phyloP scores from a whole-genome alignment of 768 basidiomycete species.

The Austroboletus festivus region DNA sequence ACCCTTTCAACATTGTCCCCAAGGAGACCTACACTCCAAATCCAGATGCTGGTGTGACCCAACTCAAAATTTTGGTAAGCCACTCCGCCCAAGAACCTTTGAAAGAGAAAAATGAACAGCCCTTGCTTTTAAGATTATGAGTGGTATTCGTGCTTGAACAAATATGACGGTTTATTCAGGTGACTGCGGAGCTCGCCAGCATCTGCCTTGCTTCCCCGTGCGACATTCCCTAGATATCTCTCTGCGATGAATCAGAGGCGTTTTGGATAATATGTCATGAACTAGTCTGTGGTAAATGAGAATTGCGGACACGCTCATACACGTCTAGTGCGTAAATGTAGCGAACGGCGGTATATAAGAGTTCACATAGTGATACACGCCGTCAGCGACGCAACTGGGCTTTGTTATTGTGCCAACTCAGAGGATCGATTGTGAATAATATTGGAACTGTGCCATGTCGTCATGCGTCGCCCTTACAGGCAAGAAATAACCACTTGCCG shows the following conservation, averaged over 20 bases:
- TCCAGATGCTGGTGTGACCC: conserved; percentile 74
- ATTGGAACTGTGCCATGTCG: conserved; percentile 75
- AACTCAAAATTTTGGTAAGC: conserved; percentile 64
- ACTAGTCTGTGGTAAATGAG: conserved; percentile 1
- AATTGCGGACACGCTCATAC: conserved; percentile 4
- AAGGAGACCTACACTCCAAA: conserved; percentile 50
- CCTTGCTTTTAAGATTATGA: conserved; percentile 54
- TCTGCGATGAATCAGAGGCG: background rate
- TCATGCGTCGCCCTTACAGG: background rate
- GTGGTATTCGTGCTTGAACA: conserved; percentile 86
- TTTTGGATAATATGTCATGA: background rate
- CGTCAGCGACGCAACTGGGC: background rate
- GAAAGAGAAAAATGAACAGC: conserved; percentile 4
- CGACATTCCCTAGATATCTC: background rate
- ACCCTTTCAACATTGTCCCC: conserved; percentile 74
- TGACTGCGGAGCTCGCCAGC: conserved; percentile 5
- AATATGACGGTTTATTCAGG: conserved; percentile 63
- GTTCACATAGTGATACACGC: conserved; percentile 1
- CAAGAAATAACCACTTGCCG: conserved; percentile 46
- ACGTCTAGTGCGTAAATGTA: background rate
- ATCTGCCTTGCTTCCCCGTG: background rate
- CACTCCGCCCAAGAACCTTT: background rate
- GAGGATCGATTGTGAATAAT: conserved; percentile 89
- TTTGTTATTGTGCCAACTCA: conserved; percentile 29
- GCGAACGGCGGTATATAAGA: background rate